Conservation (phyloP, 192 early-diverging fungal genomes). For the Podila minutissima region DNA sequence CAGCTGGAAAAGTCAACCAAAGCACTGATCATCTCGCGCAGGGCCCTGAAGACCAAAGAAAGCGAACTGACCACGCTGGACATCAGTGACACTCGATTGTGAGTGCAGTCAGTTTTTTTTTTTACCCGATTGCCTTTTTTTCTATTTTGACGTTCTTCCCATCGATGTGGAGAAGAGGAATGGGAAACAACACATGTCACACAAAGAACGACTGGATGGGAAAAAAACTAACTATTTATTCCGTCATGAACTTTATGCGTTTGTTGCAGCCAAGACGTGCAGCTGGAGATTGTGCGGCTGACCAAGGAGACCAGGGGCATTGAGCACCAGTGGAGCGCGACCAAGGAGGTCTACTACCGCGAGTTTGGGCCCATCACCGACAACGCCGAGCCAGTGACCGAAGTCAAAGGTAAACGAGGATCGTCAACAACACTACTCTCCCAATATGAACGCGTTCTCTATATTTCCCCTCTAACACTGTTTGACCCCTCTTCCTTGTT, state of each 20-base stretch:
- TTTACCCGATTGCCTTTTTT: neutral
- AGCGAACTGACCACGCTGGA: constrained; percentile 7
- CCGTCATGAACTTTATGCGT: neutral
- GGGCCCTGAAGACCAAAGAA: constrained; percentile 14
- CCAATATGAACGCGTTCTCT: too few relatives aligned
- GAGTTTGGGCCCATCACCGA: constrained; percentile 36
- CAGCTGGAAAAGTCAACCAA: constrained; percentile 35
- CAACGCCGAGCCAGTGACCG: constrained; percentile 9
- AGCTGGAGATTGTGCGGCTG: constrained; percentile 20
- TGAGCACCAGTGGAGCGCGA: constrained; percentile 45
- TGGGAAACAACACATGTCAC: neutral
- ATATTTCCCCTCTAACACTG: neutral
- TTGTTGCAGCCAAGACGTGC: constrained; percentile 1
- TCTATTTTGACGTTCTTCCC: neutral
- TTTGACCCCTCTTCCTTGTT: neutral
- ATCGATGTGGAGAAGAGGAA: neutral
- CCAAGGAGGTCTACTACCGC: constrained; percentile 43
- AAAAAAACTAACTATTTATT: neutral
- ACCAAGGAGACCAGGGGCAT: constrained; percentile 4
- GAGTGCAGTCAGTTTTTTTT: neutral
- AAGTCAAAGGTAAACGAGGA: constrained; percentile 24
- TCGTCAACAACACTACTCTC: neutral
- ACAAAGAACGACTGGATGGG: neutral
- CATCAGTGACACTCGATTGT: constrained; percentile 5
- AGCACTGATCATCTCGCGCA: constrained; percentile 9